phyloP scores from a whole-genome alignment of 169 alveolate genomes.

The Plasmodium vinckei region DNA sequence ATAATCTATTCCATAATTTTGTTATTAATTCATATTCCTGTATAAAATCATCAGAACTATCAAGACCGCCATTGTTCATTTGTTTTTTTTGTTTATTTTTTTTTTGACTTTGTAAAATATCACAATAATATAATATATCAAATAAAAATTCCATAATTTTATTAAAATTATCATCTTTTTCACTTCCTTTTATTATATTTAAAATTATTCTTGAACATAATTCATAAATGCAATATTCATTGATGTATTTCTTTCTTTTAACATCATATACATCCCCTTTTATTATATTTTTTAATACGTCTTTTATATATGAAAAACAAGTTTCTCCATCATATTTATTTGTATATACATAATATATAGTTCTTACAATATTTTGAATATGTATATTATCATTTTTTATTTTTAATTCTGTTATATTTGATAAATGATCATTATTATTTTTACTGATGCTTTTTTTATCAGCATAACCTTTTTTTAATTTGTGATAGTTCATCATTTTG shows the following conservation, averaged over 20 bases:
- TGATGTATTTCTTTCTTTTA: conserved; percentile 39
- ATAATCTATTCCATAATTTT: conserved; percentile 79
- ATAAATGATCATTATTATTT: neutral
- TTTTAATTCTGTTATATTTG: conserved; percentile 31
- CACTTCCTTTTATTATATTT: conserved; percentile 41
- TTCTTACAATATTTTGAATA: conserved; percentile 61
- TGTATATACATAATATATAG: conserved; percentile 65
- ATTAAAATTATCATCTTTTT: conserved; percentile 64
- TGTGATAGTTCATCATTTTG: conserved; percentile 27
- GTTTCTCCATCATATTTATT: conserved; percentile 71
- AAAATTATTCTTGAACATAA: conserved; percentile 38
- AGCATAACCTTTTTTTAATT: conserved; percentile 21
- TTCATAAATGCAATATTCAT: conserved; percentile 60
- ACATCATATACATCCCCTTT: conserved; percentile 67
- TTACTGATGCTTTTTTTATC: conserved; percentile 11
- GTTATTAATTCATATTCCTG: conserved; percentile 59
- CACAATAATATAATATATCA: conserved; percentile 73
- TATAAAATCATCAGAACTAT: neutral
- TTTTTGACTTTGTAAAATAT: conserved; percentile 38
- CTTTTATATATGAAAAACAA: conserved; percentile 69
- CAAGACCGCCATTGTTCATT: neutral
- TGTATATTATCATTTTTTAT: conserved; percentile 68
- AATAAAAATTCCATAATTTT: conserved; percentile 64
- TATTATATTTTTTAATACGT: conserved; percentile 46
- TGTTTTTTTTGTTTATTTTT: neutral